Evolutionary conservation across 371 early-diverging fungal species (phyloP), one percentile per base, ranked within the genome.

Genomic region (Rhizopus arrhizus): DNA sequence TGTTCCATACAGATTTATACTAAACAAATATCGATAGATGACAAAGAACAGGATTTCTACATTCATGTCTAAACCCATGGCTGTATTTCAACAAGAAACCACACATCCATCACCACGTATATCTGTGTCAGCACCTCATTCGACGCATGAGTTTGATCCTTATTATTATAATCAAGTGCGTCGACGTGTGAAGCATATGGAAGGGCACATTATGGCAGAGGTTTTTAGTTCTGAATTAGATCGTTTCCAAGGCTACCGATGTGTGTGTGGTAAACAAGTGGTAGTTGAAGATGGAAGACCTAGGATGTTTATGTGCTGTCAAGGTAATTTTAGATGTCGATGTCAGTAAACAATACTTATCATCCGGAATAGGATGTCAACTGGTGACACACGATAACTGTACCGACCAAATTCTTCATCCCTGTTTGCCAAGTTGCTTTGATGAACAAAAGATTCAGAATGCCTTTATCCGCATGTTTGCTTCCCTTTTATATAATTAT

Each of bases 401-500:
- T 59, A 57, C 78, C 8, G 77, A 79, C 8, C 78, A 86, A 38
- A 72, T 86, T 3, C 59, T 86, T 7, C 82, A 84, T 42, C 76
- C 82, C 7, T 86, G 86, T 59, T 70, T 82, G 15, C 85, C 86
- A 22, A 74, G 75, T 10, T 82, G 85, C 36, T 91, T 91, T 65
- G 83, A 90, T 58, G 92, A 91, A 59, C 65, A 76, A 29, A 88
- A 86, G 49, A 81, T 93, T 29, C 85, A 84, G 50, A 76, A 80
- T 51, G 80, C 87, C 5, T 90, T 91, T 36, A 68, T 93, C 51
- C 87, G 88, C 56, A 83, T 90, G 70, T 91, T 90, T 78, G 89
- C 91, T 3, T 89, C 91, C 0, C 71, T 93, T 13, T 66, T 93
- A 49, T 88, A 85, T 59, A 79, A 86, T 52, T 93, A 93, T 67